Base-by-base conservation (phyloP, 257 asterid species). In the Plectranthus barbatus region DNA sequence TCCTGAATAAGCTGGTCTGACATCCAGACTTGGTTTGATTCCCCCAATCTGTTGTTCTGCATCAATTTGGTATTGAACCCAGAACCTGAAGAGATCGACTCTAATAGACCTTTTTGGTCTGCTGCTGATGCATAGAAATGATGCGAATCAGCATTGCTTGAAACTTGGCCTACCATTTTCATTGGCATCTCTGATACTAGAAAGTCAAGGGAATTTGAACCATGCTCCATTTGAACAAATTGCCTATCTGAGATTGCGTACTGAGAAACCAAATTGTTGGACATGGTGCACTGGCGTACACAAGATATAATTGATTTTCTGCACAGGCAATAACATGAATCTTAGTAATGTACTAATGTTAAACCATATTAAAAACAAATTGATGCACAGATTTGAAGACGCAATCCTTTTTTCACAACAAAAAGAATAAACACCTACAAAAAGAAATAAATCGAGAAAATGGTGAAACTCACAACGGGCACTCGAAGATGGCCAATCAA, bases 161-260 rank as follows among this genome's bases (percentile, higher is more conserved):
- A 63, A 49, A 60, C 64, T 45, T 66, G 79, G 37, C 79, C 84
- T 1, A 50, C 79, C 62, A 76, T 67, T 66, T 67, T 74, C 62
- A 74, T 72, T 52, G 79, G 79, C 83, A 77, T 66, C 51, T 74
- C 81, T 14, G 87, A 73, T 45, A 69, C 68, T n/a, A 83, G 74
- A 66, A 82, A 73, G 63, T 80, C 76, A 31, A 79, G 44, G 62
- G 77, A 66, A 50, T 63, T 75, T 46, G 95, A 72, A 58, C 69
- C 68, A 44, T 79, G 80, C 72, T 83, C 97, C 90, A 86, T 83
- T 71, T 74, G 77, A 64, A 57, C 74, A 75, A 77, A 67, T 69
- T 77, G 81, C 63, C 81, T 52, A 73, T 60, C 79, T 47, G 76
- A 63, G 24, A 69, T 69, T 12, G 79, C 77, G 75, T 74, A 81